Evolutionary conservation across 805 yeast species (phyloP).

Genomic region (Lipomyces sp.): DNA sequence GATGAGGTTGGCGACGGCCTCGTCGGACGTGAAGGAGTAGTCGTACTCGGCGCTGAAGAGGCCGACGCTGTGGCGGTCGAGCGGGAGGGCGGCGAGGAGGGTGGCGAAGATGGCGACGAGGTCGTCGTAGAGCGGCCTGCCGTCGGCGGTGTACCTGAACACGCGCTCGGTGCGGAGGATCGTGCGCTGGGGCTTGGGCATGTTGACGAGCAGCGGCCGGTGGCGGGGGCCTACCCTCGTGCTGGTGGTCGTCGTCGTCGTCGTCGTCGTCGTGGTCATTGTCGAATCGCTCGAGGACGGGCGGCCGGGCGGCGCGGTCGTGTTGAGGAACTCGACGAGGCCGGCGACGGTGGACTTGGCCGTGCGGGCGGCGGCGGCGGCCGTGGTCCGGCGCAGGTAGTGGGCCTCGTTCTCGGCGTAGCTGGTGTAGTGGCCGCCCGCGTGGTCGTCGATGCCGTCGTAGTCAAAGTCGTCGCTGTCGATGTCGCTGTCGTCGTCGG

Average conservation of each 20-base stretch:
- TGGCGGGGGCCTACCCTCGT: neutral
- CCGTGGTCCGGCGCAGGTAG: too few relatives aligned
- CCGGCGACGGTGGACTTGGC: neutral
- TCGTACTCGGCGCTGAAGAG: constrained; percentile 43
- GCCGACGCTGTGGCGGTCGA: constrained; percentile 38
- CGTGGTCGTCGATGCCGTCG: neutral
- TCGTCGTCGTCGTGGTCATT: too few relatives aligned
- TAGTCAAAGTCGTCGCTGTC: neutral
- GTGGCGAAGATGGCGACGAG: constrained; percentile 59
- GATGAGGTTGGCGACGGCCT: constrained; percentile 54
- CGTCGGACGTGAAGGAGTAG: constrained; percentile 51
- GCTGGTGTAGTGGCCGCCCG: too few relatives aligned
- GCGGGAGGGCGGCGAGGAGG: constrained; percentile 45
- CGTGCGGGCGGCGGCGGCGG: too few relatives aligned
- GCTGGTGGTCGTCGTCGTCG: too few relatives aligned
- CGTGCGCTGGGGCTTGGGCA: neutral
- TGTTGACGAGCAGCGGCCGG: neutral
- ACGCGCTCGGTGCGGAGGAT: constrained; percentile 19
- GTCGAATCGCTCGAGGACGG: neutral
- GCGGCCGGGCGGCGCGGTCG: constrained; percentile 9
- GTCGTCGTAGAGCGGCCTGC: constrained; percentile 40
- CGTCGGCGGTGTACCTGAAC: constrained; percentile 17
- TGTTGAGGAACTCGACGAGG: constrained; percentile 7
- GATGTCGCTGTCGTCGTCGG: neutral
- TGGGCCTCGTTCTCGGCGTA: too few relatives aligned